phyloP scores from a whole-genome alignment of 768 basidiomycete species.

The Macrolepiota albuminosa region DNA sequence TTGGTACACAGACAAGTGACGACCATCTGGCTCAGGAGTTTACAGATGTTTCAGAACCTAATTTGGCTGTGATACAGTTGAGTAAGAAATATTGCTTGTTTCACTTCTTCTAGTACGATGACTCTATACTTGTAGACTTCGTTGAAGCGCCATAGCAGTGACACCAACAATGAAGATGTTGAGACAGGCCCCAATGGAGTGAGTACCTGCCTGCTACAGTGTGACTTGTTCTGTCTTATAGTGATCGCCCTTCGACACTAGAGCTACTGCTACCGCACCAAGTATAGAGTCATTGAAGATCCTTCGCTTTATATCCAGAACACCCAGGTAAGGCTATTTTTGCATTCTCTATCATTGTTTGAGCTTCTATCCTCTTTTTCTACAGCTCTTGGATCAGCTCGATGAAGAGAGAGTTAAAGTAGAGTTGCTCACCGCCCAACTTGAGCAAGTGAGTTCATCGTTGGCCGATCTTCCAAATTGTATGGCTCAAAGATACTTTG shows the following conservation, averaged over 20 bases:
- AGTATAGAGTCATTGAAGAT: background rate
- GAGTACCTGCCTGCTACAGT: background rate
- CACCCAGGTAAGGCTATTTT: background rate
- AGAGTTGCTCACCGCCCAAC: background rate
- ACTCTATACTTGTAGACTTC: background rate
- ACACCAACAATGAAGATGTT: background rate
- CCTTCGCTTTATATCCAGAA: background rate
- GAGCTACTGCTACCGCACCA: background rate
- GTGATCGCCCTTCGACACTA: background rate
- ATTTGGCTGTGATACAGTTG: background rate
- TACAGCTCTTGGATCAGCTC: background rate
- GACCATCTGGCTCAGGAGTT: background rate
- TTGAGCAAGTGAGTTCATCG: background rate
- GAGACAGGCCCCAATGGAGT: background rate
- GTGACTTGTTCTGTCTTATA: background rate
- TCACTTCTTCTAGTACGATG: background rate
- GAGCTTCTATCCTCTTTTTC: background rate
- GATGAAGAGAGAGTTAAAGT: background rate
- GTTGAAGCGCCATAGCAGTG: background rate
- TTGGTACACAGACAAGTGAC: background rate
- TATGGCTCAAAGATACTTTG: background rate
- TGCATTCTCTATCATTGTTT: background rate
- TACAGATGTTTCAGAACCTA: background rate
- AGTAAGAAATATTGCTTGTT: background rate
- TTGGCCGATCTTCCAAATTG: background rate